phyloP scores from a whole-genome alignment of 2,329 filamentous ascomycete species.

The Fusarium xyrophilum region DNA sequence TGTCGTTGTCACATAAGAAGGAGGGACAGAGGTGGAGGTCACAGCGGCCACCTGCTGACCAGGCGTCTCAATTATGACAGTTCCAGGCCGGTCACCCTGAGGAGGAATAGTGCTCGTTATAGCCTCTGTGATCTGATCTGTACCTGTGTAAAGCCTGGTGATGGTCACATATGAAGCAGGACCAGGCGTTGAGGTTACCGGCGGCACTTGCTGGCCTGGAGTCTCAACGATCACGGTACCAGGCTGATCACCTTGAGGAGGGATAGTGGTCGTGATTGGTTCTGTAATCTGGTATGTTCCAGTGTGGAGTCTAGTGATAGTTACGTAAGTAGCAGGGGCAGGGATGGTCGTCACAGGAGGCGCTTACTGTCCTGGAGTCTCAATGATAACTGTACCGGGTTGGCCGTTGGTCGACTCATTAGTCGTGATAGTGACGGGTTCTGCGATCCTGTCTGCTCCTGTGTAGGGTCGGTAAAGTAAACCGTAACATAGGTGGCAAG shows the following conservation, averaged over 20 bases:
- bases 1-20: constrained; percentile 22
- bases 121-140: constrained; percentile 1
- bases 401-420: constrained; percentile 14
- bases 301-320: constrained; percentile 12
- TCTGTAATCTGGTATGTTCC: constrained; percentile 5
- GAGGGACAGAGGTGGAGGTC: background rate
- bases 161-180: constrained; percentile 6
- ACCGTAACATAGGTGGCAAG: constrained; percentile 20
- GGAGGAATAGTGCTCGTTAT: constrained; percentile 15
- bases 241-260: background rate
- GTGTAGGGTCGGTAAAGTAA: constrained; percentile 21
- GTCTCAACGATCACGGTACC: constrained; percentile 18
- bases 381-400: constrained; percentile 28
- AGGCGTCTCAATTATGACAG: constrained; percentile 20
- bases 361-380: constrained; percentile 22
- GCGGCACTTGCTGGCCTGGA: background rate
- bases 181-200: background rate
- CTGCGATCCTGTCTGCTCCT: constrained; percentile 14
- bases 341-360: constrained; percentile 19
- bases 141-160: constrained; percentile 14
- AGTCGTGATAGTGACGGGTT: constrained; percentile 17
- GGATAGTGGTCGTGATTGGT: constrained; percentile 1
- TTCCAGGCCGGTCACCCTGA: constrained; percentile 20
- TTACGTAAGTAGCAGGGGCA: constrained; percentile 10
- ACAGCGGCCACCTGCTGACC: background rate